Evolutionary conservation across 2,329 filamentous ascomycete genomes (phyloP), one percentile per base, ranked within the genome.

Genomic region (Waltergamsia citrina): DNA sequence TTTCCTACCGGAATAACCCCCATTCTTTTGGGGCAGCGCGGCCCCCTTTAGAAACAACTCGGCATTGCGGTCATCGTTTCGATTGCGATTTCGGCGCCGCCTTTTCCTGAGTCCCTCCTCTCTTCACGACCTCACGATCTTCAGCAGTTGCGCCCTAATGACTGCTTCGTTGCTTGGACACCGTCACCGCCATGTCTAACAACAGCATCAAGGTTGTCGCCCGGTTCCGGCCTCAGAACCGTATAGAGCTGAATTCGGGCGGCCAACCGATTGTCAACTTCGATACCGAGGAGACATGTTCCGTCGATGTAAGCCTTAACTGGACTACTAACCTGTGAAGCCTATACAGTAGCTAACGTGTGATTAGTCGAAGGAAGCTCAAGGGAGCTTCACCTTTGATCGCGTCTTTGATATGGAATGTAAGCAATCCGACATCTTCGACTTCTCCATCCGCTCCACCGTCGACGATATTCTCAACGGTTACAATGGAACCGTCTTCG

Each of bases 401-500:
- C 84, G 90, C 42, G 86, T 98, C 45, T 98, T 98, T 66, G 86
- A 85, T 57, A 96, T 94, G 85, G 69, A 73, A 60, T 92, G 85
- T 52, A 78, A 78, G 51, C 92, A 98, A 63, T 70, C 76, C 52
- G 88, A 96, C 62, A 87, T 98, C 51, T 98, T 98, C 66, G 85
- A 96, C 62, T 98, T 92, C 66, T 96, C 92, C 27, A 96, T 98
- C 59, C 81, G 84, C 44, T 77, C 85, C 18, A 96, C 92, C 15
- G 92, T 98, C 47, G 90, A 96, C 65, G 92, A 96, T 57, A 95
- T 98, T 47, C 73, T 98, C 45, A 94, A 96, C 62, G 92, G 92
- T 44, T 98, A 98, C 74, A 98, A 98, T 66, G 92, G 90, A 54
- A 96, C 90, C 11, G 90, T 98, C 47, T 96, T 98, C 51, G 92